Percentiles rank a stretch among this genome's conserved stretches.
Evolutionary conservation across 75 land plant genomes (phyloP).

Genomic region (Cupressus sempervirens): DNA sequence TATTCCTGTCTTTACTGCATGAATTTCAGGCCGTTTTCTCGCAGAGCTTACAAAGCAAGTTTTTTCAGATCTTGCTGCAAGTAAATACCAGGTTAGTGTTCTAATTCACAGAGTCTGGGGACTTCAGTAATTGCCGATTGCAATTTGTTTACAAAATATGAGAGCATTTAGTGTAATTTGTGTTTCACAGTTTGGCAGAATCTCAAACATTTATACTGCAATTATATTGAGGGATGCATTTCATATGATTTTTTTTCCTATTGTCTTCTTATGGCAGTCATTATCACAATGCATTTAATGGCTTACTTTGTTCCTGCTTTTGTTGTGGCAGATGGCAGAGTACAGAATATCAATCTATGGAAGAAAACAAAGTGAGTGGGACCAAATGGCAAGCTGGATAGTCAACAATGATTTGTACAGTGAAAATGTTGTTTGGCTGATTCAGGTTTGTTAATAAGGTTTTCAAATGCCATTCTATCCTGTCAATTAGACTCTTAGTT

Average conservation of each 20-base stretch:
- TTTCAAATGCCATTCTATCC: not conserved
- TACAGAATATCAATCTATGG: conserved; percentile 95
- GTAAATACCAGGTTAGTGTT: conserved; percentile 76
- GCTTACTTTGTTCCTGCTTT: not conserved
- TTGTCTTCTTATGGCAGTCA: not conserved
- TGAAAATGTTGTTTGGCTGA: conserved; percentile 96
- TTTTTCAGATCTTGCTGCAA: conserved; percentile 81
- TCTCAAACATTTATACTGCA: not conserved
- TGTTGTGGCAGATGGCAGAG: conserved; percentile 84
- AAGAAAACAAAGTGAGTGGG: conserved; percentile 99
- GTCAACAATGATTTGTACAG: conserved; percentile 90
- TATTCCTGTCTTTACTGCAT: not conserved
- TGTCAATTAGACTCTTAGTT: not conserved
- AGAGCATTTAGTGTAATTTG: not conserved
- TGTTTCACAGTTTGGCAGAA: not conserved
- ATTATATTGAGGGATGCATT: not conserved
- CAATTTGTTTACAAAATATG: conserved; percentile 4
- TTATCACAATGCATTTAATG: not conserved
- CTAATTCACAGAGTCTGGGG: not conserved
- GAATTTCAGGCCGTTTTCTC: conserved; percentile 78
- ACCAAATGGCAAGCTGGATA: conserved; percentile 96
- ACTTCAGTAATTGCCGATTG: not conserved
- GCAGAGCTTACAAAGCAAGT: conserved; percentile 95
- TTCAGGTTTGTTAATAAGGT: conserved; percentile 59
- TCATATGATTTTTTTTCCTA: not conserved